Conservation (phyloP, 2,329 filamentous ascomycete genomes). For the Leptodontidium sp. region DNA sequence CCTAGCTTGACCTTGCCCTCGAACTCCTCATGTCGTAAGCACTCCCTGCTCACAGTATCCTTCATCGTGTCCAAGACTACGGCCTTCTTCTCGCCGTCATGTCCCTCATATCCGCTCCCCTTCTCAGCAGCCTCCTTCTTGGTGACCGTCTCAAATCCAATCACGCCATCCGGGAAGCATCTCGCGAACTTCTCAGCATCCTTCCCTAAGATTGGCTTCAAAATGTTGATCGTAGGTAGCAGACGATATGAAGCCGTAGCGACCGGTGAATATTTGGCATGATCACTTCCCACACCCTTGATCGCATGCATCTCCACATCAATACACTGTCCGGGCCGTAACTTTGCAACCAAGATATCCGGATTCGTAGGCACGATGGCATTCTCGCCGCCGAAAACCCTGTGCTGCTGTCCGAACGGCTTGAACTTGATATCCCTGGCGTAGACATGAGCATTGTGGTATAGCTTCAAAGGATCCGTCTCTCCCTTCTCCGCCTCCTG, state of each 20-base stretch:
- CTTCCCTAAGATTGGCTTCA: conserved; percentile 80
- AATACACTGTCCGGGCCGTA: conserved; percentile 89
- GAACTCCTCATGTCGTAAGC: conserved; percentile 90
- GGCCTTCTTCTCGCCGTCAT: conserved; percentile 83
- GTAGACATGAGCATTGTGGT: conserved; percentile 85
- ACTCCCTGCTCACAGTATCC: conserved; percentile 95
- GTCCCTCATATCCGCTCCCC: conserved; percentile 74
- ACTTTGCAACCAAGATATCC: conserved; percentile 92
- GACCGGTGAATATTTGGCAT: conserved; percentile 96
- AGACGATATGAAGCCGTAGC: conserved; percentile 94
- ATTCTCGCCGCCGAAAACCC: conserved; percentile 73
- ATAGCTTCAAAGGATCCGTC: conserved; percentile 83
- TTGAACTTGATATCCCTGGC: conserved; percentile 79
- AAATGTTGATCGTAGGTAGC: conserved; percentile 86
- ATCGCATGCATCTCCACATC: conserved; percentile 90
- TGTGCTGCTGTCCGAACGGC: conserved; percentile 75
- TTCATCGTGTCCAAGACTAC: conserved; percentile 89
- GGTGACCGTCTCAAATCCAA: conserved; percentile 78
- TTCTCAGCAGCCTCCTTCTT: conserved; percentile 66
- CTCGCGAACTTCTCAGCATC: conserved; percentile 89
- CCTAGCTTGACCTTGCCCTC: conserved; percentile 95
- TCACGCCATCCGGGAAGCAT: conserved; percentile 91
- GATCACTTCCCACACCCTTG: conserved; percentile 92
- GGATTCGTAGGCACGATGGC: conserved; percentile 83
- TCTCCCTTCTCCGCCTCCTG: conserved; percentile 74